Base-by-base conservation (phyloP, 2,329 filamentous ascomycete genomes). In the Tolypocladium ophioglossoides region DNA sequence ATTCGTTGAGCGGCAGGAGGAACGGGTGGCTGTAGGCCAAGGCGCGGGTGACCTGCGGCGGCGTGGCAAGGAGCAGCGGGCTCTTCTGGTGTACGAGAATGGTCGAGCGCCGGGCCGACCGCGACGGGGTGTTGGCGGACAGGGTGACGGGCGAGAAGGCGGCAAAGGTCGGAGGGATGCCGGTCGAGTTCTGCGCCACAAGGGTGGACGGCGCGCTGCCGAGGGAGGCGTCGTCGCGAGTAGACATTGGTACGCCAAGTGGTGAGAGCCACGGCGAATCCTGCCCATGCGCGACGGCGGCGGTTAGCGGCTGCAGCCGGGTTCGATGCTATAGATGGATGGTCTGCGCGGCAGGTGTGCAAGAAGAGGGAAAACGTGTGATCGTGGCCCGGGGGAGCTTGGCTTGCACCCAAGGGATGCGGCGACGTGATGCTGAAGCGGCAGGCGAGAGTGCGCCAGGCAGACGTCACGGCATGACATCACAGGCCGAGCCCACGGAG, bases 81-180 rank as follows among this genome's bases (percentile, higher is more conserved):
- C 90, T 96, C 73, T 97, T 99, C 70, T 96, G 92, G 71, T 97
- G 91, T 22, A 99, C 91, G 62, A 97, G 84, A 62, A 99, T 91
- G 55, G 90, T 95, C 20, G 90, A 95, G 48, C 89, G 84, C 58
- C 92, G 87, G 47, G 81, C 78, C 35, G 79, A 75, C 55, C 77
- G 73, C 53, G 76, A 77, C 49, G 86, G 77, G 6, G 84, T 79
- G 39, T 81, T 80, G 54, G 86, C 82, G 47, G 84, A 86, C 61
- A 91, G 80, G 24, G 87, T 89, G 24, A 86, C 81, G 35, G 94
- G 91, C 6, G 92, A 94, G 74, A 99, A 99, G 64, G 89, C 82
- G 59, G 94, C 94, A 66, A 88, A 84, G 48, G 92, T 97, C 49
- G 90, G 86, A 51, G 78, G 78, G 34, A 73, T 72, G 60, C 70